A percentile compares a stretch with the other conserved stretches of the same genome.
Evolutionary conservation across 306 rosid species (phyloP).

Genomic region (Begonia peltatifolia): DNA sequence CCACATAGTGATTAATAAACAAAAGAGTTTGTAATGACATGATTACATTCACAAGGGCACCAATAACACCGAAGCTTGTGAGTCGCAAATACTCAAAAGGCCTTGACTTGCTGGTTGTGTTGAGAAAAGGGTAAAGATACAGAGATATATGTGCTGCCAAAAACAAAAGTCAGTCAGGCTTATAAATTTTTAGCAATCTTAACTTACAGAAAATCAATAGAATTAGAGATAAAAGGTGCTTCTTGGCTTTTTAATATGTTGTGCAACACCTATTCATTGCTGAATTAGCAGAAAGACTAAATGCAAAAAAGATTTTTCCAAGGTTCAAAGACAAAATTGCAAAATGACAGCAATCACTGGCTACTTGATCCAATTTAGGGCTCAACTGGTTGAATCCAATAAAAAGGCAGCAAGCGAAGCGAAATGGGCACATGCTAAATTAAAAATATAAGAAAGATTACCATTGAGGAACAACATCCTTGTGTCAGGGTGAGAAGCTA

Average conservation of each 20-base stretch:
- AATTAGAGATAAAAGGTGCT: not conserved
- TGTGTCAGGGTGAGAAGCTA: slow-evolving; percentile 80
- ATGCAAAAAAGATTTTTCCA: no score
- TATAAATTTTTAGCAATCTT: not conserved
- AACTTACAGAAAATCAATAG: not conserved
- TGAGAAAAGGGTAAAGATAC: slow-evolving; percentile 76
- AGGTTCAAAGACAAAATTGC: not conserved
- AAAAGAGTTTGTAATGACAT: not conserved
- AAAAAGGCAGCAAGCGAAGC: not conserved
- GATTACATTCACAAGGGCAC: slow-evolving; percentile 79
- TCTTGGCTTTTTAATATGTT: not conserved
- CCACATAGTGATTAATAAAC: no score
- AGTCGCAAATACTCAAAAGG: slow-evolving; percentile 79
- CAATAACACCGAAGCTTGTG: slow-evolving; percentile 80
- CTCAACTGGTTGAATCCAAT: no score
- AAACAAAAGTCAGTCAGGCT: slow-evolving; percentile 11
- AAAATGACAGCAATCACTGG: not conserved
- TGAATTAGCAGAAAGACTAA: no score
- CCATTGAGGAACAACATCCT: slow-evolving; percentile 68
- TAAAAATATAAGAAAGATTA: slow-evolving; percentile 13
- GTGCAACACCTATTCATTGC: no score
- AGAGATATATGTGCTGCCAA: slow-evolving; percentile 69
- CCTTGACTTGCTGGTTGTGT: slow-evolving; percentile 57
- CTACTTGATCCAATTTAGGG: not conserved
- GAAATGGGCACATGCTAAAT: no score